Evolutionary conservation across 202 grass and related monocot genomes (phyloP).

Genomic region (Panicum hallii): DNA sequence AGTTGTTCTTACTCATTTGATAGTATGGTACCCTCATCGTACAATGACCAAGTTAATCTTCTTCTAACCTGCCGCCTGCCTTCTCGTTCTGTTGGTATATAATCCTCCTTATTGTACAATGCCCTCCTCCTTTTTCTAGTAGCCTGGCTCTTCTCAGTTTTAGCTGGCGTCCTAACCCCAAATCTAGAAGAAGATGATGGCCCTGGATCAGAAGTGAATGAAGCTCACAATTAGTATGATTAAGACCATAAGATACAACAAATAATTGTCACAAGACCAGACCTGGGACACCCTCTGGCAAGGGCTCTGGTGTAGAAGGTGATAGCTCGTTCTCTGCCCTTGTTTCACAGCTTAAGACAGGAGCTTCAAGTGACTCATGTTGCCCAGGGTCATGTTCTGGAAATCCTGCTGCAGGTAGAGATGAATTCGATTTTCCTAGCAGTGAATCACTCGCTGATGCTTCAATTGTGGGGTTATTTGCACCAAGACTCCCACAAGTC

Average conservation of each 20-base stretch:
- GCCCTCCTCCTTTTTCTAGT: conserved; percentile 63
- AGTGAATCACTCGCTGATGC: conserved; percentile 45
- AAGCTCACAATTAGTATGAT: conserved; percentile 35
- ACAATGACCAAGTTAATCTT: conserved; percentile 41
- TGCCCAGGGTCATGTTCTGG: conserved; percentile 21
- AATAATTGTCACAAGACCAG: conserved; percentile 17
- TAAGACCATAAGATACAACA: conserved; percentile 23
- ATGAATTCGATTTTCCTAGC: conserved; percentile 48
- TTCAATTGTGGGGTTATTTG: conserved; percentile 41
- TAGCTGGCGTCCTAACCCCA: conserved; percentile 77
- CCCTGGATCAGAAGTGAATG: conserved; percentile 44
- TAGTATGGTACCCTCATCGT: conserved; percentile 55
- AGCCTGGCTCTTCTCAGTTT: conserved; percentile 49
- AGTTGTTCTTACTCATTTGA: conserved; percentile 64
- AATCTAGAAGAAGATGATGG: conserved; percentile 59
- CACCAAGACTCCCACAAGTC: not conserved
- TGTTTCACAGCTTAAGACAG: conserved; percentile 12
- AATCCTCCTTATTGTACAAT: conserved; percentile 38
- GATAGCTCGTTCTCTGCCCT: conserved; percentile 34
- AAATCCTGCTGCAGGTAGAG: conserved; percentile 19
- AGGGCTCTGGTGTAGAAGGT: conserved; percentile 51
- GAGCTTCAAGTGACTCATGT: conserved; percentile 18
- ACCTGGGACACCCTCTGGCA: conserved; percentile 60
- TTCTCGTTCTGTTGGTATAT: conserved; percentile 50
- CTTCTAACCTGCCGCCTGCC: conserved; percentile 34